Base-by-base conservation (phyloP, 148 eudicot species). In the Gaultheria prostrata region DNA sequence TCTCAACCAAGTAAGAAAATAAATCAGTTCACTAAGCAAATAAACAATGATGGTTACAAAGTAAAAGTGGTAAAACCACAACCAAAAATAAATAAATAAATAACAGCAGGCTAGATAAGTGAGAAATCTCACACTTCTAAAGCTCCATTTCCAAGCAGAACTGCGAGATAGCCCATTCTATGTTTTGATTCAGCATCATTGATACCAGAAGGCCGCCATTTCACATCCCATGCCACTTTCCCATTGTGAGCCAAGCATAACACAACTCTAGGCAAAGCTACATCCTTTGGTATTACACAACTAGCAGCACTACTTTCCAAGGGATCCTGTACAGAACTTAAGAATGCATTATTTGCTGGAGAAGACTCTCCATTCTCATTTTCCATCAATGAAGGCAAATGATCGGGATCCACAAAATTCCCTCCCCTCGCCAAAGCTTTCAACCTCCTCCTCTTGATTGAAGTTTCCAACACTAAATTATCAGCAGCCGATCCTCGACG, bases 121-220 rank as follows among this genome's bases (percentile, higher is more conserved):
- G 57, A 61, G 74, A 74, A 63, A 87, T 13, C 95, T 91, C 90
- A 96, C 99, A 97, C 99, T 93, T 97, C 99, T 45, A 97, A 84
- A 65, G 93, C 92, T 87, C 98, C 99, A 88, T 89, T 91, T 77
- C 99, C 99, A 67, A 97, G 91, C 87, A 92, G 89, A 83, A 93
- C 99, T 83, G 99, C 99, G 88, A 97, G 97, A 91, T 97, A 92
- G 75, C 99, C 99, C 94, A 97, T 89, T 83, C 91, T 87, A 76
- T 89, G 83, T 84, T 84, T 90, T 85, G 89, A 88, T 53, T 80
- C 82, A 76, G 90, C 77, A 56, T 86, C 86, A 79, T 13, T 72
- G 46, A 78, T 85, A 88, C 45, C 83, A 77, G 53, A 85, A 24
- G 98, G 98, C 76, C 87, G 85, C 98, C 98, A 97, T 86, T 97